These are phyloP conservation scores for Xylariaceae sp. DNA, from an alignment of 2,329 filamentous ascomycete genomes.

Conservation along the genomic window DNA sequence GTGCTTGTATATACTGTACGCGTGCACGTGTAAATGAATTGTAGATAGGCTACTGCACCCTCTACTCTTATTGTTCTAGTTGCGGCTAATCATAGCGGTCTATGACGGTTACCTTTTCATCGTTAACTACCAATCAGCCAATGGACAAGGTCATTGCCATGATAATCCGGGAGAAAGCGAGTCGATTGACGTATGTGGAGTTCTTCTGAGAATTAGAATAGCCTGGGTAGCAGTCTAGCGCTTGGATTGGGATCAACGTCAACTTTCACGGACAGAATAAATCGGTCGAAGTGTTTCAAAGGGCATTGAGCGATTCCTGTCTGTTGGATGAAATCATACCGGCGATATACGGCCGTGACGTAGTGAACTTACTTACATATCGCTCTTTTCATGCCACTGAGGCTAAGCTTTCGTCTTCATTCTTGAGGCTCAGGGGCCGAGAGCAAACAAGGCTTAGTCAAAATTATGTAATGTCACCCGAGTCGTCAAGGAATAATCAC, in stretches of 20 bases:
- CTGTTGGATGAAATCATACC: conserved; percentile 3
- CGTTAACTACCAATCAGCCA: conserved; percentile 21
- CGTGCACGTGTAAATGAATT: too few species aligned
- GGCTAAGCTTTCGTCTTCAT: neutral
- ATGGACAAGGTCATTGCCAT: conserved; percentile 10
- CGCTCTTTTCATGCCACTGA: neutral
- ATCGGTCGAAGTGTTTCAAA: conserved; percentile 9
- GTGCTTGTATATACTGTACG: too few species aligned
- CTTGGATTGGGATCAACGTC: neutral
- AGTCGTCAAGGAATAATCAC: neutral
- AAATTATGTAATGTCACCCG: neutral
- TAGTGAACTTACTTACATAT: too few species aligned
- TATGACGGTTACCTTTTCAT: conserved; percentile 20
- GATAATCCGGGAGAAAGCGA: conserved; percentile 10
- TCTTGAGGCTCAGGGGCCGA: conserved; percentile 17
- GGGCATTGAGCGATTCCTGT: conserved; percentile 14
- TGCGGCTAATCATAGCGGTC: conserved; percentile 3
- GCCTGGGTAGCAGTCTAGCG: too few species aligned
- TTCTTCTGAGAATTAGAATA: neutral
- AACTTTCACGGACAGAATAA: neutral
- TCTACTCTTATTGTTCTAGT: too few species aligned
- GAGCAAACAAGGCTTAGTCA: conserved; percentile 8
- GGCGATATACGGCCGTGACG: neutral
- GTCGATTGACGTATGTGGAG: conserved; percentile 20
- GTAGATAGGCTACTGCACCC: too few species aligned